Conservation (phyloP, 352 stramenopile species). For the Phytopythium chamaehyphon region DNA sequence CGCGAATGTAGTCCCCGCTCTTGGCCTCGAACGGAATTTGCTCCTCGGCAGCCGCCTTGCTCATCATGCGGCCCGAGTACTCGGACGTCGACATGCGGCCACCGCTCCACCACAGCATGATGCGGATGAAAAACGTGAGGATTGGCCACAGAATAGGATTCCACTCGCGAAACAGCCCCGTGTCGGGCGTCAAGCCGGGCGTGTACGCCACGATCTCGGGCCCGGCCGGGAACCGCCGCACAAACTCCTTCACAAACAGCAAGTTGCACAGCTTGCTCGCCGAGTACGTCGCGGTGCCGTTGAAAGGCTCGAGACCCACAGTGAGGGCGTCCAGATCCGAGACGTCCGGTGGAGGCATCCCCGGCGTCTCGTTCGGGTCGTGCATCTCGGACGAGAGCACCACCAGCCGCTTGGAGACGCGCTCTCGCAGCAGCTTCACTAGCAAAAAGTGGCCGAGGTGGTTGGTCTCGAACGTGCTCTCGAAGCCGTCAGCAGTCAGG, state of each 20-base stretch:
- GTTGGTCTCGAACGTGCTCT: slow-evolving; percentile 31
- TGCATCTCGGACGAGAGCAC: slow-evolving; percentile 32
- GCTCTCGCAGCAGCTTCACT: slow-evolving; percentile 9
- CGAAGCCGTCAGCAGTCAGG: slow-evolving; percentile 28
- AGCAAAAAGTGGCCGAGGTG: slow-evolving; percentile 41
- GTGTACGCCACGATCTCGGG: slow-evolving; percentile 24
- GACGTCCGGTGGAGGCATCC: slow-evolving; percentile 16
- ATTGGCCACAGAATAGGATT: slow-evolving; percentile 18
- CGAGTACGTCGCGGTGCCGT: slow-evolving; percentile 16
- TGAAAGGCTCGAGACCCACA: slow-evolving; percentile 17
- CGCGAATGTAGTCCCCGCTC: slow-evolving; percentile 25
- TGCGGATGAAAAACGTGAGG: slow-evolving; percentile 23
- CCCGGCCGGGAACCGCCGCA: slow-evolving; percentile 12
- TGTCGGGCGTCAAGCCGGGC: slow-evolving; percentile 30
- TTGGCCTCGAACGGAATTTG: slow-evolving; percentile 20
- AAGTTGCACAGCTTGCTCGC: slow-evolving; percentile 45
- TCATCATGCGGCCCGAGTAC: slow-evolving; percentile 27
- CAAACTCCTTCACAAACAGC: slow-evolving; percentile 37
- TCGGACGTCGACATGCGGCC: slow-evolving; percentile 23
- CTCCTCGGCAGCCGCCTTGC: slow-evolving; percentile 25
- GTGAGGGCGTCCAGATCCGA: slow-evolving; percentile 28
- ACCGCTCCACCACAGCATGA: slow-evolving; percentile 14
- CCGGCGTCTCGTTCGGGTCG: slow-evolving; percentile 8
- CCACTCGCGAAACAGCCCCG: slow-evolving; percentile 30
- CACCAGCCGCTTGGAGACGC: slow-evolving; percentile 19